Conservation (phyloP, 495 filamentous ascomycete genomes). For the Penicillium cinerascens region DNA sequence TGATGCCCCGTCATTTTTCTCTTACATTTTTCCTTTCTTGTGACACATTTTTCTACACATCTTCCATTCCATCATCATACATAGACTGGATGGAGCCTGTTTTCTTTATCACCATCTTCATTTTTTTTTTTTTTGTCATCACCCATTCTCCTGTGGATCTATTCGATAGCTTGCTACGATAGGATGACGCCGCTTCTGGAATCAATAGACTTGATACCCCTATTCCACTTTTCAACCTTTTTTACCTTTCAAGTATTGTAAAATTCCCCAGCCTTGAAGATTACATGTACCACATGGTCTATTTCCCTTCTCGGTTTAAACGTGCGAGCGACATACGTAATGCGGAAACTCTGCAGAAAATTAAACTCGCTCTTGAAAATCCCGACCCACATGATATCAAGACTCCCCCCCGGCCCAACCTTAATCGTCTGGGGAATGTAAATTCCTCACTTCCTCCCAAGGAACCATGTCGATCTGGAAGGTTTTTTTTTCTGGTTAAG, state of each 20-base stretch:
- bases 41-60: background rate
- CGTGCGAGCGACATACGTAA: background rate
- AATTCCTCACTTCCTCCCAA: background rate
- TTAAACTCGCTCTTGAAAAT: too few relatives aligned
- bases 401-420: background rate
- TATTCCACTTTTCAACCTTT: slow-evolving; percentile 1
- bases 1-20: background rate
- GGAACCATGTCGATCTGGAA: background rate
- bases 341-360: background rate
- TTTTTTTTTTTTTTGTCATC: slow-evolving; percentile 9
- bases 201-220: slow-evolving; percentile 35
- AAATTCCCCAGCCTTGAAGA: too few relatives aligned
- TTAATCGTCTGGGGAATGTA: background rate
- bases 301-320: background rate
- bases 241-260: too few relatives aligned
- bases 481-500: background rate
- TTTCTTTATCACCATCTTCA: too few relatives aligned
- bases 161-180: slow-evolving; percentile 21
- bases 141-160: slow-evolving; percentile 15
- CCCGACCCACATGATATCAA: background rate
- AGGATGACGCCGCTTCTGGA: slow-evolving; percentile 10
- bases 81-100: slow-evolving; percentile 6
- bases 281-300: too few relatives aligned
- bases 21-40: slow-evolving; percentile 1
- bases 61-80: slow-evolving; percentile 3